phyloP scores from a whole-genome alignment of 2,329 filamentous ascomycete species.

The Phialophora expanda region DNA sequence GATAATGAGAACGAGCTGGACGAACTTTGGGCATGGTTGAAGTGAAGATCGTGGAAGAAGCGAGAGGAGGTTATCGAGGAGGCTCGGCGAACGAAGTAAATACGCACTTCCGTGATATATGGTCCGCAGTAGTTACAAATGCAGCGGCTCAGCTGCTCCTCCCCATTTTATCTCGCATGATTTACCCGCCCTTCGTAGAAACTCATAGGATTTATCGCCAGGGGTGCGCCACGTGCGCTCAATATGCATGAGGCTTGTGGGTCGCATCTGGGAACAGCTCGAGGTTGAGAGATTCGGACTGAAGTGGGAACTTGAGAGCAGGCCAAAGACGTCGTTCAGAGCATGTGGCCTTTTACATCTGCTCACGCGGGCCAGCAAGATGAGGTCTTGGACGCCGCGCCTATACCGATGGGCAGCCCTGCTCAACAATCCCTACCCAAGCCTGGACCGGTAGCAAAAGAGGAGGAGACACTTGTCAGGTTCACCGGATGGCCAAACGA shows the following conservation, averaged over 20 bases:
- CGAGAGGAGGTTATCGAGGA: not conserved
- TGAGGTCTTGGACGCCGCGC: not conserved
- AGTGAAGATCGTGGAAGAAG: not conserved
- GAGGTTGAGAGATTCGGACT: not conserved
- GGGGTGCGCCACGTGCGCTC: not conserved
- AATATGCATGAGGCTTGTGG: conserved; percentile 2
- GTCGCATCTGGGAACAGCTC: not conserved
- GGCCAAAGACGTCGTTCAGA: not conserved
- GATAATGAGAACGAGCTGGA: not conserved
- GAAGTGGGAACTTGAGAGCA: not conserved
- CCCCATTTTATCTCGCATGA: too few species aligned
- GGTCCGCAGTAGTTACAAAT: not conserved
- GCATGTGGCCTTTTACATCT: conserved; percentile 36
- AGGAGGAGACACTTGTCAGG: conserved; percentile 35
- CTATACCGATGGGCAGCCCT: not conserved
- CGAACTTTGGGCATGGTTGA: not conserved
- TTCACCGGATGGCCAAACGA: conserved; percentile 40
- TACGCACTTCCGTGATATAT: not conserved
- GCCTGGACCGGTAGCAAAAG: conserved; percentile 1
- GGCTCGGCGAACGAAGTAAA: not conserved
- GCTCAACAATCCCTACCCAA: not conserved
- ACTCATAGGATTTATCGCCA: not conserved
- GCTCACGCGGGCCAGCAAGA: conserved; percentile 5
- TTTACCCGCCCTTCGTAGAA: not conserved
- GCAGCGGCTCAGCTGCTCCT: not conserved